phyloP scores from a whole-genome alignment of 2,329 filamentous ascomycete species.

The Truncatella angustata region DNA sequence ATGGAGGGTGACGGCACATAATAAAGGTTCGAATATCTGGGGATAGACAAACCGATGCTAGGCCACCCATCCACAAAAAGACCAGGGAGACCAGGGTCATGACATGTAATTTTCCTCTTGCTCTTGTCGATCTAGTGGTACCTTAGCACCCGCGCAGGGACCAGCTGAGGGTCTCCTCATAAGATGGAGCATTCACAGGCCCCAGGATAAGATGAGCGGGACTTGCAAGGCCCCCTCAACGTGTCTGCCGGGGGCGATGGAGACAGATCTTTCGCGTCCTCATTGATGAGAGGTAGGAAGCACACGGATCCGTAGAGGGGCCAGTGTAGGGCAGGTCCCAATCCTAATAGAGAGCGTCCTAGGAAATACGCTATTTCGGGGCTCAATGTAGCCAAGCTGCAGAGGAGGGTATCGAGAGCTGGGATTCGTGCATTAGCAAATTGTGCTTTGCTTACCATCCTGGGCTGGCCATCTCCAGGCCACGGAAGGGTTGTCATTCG shows the following conservation, averaged over 20 bases:
- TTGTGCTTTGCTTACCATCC: conserved; percentile 3
- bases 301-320: not conserved
- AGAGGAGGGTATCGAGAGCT: conserved; percentile 3
- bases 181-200: no score
- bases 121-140: conserved; percentile 10
- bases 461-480: conserved; percentile 3
- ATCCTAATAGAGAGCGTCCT: no score
- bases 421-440: conserved; percentile 8
- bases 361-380: not conserved
- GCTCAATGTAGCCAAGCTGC: conserved; percentile 7
- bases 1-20: conserved; percentile 10
- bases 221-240: not conserved
- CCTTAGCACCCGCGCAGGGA: conserved; percentile 6
- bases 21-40: conserved; percentile 7
- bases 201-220: conserved; percentile 8
- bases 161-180: not conserved
- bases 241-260: conserved; percentile 4
- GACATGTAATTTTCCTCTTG: conserved; percentile 6
- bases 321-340: conserved; percentile 1
- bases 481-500: not conserved
- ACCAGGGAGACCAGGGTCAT: not conserved
- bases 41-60: conserved; percentile 4
- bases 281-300: not conserved
- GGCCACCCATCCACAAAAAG: not conserved
- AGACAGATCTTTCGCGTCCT: conserved; percentile 1